These are phyloP conservation scores for Suhomyces guaymorum DNA, from an alignment of 1,139 yeast genomes.

Conservation along the genomic window DNA sequence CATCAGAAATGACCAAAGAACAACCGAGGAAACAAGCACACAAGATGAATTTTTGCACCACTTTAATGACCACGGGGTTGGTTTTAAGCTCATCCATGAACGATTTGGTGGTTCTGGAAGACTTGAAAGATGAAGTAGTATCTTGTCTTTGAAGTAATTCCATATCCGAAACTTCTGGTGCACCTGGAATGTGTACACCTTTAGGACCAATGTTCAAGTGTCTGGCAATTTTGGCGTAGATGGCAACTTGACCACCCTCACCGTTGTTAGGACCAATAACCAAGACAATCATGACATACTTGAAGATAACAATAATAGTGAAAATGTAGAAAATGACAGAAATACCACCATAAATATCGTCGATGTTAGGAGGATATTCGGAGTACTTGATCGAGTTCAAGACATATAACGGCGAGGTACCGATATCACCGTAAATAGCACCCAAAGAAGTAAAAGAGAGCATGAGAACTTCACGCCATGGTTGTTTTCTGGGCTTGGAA, in stretches of 20 bases:
- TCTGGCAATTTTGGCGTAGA: conserved; percentile 57
- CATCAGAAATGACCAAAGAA: conserved; percentile 57
- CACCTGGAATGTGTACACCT: conserved; percentile 46
- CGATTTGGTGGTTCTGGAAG: conserved; percentile 13
- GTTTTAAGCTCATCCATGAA: conserved; percentile 22
- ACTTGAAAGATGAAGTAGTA: conserved; percentile 30
- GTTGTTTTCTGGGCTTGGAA: conserved; percentile 15
- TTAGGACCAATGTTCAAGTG: conserved; percentile 48
- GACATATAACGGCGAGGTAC: conserved; percentile 60
- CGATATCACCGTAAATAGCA: conserved; percentile 62
- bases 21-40: conserved; percentile 55
- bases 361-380: conserved; percentile 30
- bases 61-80: conserved; percentile 25
- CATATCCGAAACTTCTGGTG: conserved; percentile 34
- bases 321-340: conserved; percentile 58
- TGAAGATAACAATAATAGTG: conserved; percentile 52
- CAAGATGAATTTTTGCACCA: conserved; percentile 35
- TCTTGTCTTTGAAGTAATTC: conserved; percentile 44
- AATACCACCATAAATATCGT: conserved; percentile 51
- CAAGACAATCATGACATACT: conserved; percentile 52
- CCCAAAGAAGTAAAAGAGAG: conserved; percentile 48
- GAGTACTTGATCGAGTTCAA: conserved; percentile 45
- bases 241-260: conserved; percentile 65
- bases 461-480: conserved; percentile 26
- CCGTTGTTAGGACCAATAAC: conserved; percentile 55